Conservation (phyloP, 2,329 filamentous ascomycete genomes). For the Cladophialophora yegresii region DNA sequence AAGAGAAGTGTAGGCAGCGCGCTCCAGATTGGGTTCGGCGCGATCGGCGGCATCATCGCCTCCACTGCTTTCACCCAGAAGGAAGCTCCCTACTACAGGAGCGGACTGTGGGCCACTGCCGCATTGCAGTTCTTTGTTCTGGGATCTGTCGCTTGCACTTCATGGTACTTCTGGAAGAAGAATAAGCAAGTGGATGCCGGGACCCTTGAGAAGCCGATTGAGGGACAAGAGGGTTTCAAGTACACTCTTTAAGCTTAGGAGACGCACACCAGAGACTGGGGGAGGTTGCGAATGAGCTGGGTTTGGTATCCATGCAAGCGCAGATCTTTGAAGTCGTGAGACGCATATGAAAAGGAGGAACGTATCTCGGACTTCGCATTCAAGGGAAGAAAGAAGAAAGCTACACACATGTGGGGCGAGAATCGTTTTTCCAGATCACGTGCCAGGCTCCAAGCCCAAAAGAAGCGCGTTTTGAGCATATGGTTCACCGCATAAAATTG, state of each 20-base stretch:
- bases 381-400: no score
- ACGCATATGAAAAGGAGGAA: not conserved
- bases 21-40: conserved; percentile 49
- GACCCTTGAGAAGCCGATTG: conserved; percentile 40
- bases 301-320: no score
- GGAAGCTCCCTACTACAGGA: conserved; percentile 36
- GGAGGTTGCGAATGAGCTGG: not conserved
- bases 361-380: not conserved
- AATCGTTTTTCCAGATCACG: not conserved
- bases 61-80: conserved; percentile 34
- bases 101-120: conserved; percentile 33
- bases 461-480: not conserved
- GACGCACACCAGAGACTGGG: no score
- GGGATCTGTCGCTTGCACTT: conserved; percentile 37
- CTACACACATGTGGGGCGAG: no score
- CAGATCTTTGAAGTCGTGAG: no score
- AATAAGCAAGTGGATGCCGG: conserved; percentile 42
- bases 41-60: conserved; percentile 36
- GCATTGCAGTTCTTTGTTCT: conserved; percentile 33
- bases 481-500: not conserved
- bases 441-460: not conserved
- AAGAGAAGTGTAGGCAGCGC: conserved; percentile 35
- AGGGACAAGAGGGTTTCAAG: conserved; percentile 38
- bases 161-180: conserved; percentile 38
- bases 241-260: conserved; percentile 16